These are phyloP conservation scores for Spergularia azorica DNA, from an alignment of 179 eudicot genomes.

Conservation along the genomic window DNA sequence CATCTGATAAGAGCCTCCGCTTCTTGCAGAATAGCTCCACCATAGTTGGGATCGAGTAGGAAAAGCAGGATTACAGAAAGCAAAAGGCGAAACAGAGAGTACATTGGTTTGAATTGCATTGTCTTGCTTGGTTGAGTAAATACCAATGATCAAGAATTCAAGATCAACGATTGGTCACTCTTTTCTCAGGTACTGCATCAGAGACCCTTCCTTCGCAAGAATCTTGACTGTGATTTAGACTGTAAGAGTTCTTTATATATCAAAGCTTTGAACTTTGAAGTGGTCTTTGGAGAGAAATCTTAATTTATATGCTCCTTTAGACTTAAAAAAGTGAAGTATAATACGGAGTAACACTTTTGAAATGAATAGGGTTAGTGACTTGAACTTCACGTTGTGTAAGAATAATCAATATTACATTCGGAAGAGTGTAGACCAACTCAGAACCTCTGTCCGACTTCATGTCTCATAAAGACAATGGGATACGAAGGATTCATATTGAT, in stretches of 20 bases:
- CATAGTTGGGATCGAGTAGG: conserved; percentile 5
- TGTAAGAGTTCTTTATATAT: conserved; percentile 10
- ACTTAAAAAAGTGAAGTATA: too few species aligned
- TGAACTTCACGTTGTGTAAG: background rate
- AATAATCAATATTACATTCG: background rate
- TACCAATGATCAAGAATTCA: background rate
- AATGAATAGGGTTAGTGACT: background rate
- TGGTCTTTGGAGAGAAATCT: background rate
- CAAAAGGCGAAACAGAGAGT: conserved; percentile 15
- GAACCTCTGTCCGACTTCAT: background rate
- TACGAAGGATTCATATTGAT: too few species aligned
- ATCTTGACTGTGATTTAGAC: background rate
- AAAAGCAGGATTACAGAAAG: conserved; percentile 9
- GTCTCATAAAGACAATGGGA: background rate
- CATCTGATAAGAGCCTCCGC: conserved; percentile 49
- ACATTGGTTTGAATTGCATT: conserved; percentile 19
- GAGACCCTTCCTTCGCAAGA: background rate
- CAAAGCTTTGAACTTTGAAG: conserved; percentile 10
- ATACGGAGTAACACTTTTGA: conserved; percentile 1
- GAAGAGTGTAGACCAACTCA: background rate
- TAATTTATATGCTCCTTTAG: too few species aligned
- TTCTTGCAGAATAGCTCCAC: conserved; percentile 34
- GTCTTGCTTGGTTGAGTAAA: background rate
- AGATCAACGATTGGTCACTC: background rate
- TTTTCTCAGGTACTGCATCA: background rate